phyloP scores from a whole-genome alignment of 495 filamentous ascomycete species.

The Talaromyces nanjingensis region DNA sequence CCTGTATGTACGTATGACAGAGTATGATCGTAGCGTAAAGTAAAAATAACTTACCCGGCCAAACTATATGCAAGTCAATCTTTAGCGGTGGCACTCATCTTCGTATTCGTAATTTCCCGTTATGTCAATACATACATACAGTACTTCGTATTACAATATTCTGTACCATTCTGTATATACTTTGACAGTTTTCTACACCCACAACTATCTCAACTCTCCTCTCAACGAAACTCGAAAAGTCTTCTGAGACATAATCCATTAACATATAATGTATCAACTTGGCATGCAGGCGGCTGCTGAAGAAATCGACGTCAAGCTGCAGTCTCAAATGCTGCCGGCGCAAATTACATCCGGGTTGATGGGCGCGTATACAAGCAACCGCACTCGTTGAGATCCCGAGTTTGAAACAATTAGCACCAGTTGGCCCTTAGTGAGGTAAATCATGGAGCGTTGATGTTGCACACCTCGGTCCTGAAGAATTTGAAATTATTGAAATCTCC shows the following conservation, averaged over 20 bases:
- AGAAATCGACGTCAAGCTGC: slow-evolving; percentile 5
- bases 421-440: not conserved
- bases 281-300: slow-evolving; percentile 1
- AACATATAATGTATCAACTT: slow-evolving; percentile 3
- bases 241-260: not conserved
- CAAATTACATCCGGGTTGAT: not conserved
- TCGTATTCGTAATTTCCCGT: not conserved
- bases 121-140: not conserved
- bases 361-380: slow-evolving; percentile 7
- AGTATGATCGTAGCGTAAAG: slow-evolving; percentile 1
- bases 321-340: not conserved
- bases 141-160: not conserved
- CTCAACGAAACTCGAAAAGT: not conserved
- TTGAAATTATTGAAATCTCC: not conserved
- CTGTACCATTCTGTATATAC: not conserved
- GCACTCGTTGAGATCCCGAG: slow-evolving; percentile 2
- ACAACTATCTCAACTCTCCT: not conserved
- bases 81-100: not conserved
- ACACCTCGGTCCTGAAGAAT: slow-evolving; percentile 4
- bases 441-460: not conserved
- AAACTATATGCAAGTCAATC: not conserved
- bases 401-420: slow-evolving; percentile 5
- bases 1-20: not conserved
- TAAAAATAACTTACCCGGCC: not conserved
- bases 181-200: not conserved